A percentile compares a stretch with the other conserved stretches of the same genome.
Conservation (phyloP, 305 asterid species). For the Fraxinus sp. region DNA sequence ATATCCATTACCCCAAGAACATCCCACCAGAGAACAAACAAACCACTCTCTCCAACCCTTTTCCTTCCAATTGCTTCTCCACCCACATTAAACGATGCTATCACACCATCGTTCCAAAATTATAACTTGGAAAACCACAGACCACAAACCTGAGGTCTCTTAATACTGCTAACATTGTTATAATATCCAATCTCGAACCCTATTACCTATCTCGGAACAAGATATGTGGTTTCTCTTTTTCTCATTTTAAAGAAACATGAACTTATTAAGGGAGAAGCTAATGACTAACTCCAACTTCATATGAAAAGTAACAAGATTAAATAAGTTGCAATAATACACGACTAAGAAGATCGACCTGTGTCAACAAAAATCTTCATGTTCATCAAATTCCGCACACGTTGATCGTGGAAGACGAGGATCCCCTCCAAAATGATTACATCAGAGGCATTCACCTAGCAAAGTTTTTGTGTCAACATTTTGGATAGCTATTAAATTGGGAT, state of each 20-base stretch:
- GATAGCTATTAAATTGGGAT: constrained; percentile 1
- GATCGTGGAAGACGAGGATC: constrained; percentile 93
- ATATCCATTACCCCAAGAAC: background rate
- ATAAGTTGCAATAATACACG: constrained; percentile 10
- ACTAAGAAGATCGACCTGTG: constrained; percentile 53
- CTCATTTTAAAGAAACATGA: background rate
- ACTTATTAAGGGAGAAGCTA: background rate
- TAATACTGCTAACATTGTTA: background rate
- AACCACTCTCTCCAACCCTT: background rate
- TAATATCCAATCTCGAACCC: background rate
- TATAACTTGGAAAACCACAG: background rate
- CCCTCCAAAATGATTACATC: constrained; percentile 97
- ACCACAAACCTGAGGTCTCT: background rate
- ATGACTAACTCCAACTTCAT: constrained; percentile 6
- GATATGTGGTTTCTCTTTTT: background rate
- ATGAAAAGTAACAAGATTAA: background rate
- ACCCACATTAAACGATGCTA: background rate
- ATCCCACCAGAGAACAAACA: background rate
- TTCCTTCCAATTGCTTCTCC: background rate
- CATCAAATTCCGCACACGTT: constrained; percentile 86
- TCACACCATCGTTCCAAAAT: background rate
- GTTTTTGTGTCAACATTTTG: background rate
- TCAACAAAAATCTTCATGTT: constrained; percentile 98
- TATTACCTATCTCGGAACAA: background rate
- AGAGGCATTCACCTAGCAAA: constrained; percentile 83